Conservation (phyloP, 2,329 filamentous ascomycete species). For the Biscogniauxia sp. region DNA sequence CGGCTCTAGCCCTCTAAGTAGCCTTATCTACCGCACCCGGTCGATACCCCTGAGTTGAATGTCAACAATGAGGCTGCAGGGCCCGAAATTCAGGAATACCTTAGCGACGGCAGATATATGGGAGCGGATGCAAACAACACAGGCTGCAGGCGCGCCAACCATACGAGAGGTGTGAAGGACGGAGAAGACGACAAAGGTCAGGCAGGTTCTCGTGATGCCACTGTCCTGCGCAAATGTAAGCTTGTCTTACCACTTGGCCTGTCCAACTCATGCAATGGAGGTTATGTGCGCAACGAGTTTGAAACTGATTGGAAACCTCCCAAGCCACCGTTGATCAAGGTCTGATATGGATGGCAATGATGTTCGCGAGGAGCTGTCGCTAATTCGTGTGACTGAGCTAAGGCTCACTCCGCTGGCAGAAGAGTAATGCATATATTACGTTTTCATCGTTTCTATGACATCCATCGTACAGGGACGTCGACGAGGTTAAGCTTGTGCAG, state of each 20-base stretch:
- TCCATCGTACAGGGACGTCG: conserved; percentile 23
- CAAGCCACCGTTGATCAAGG: conserved; percentile 18
- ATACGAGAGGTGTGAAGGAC: conserved; percentile 12
- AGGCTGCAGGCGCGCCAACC: not conserved
- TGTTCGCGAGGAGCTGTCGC: conserved; percentile 3
- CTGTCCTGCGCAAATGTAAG: conserved; percentile 2
- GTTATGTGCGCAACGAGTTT: not conserved
- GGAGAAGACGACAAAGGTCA: conserved; percentile 4
- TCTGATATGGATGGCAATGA: not conserved
- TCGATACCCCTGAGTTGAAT: not conserved
- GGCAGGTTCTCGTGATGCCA: conserved; percentile 11
- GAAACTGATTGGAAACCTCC: conserved; percentile 7
- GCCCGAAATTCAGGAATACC: not conserved
- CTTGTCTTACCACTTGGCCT: conserved; percentile 14
- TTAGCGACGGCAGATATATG: not conserved
- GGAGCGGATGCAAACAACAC: not conserved
- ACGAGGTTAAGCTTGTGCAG: conserved; percentile 17
- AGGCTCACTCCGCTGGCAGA: conserved; percentile 6
- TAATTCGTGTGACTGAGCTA: conserved; percentile 20
- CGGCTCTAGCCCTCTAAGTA: not conserved
- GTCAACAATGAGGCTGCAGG: not conserved
- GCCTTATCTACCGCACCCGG: conserved; percentile 4
- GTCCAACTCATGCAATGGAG: not conserved
- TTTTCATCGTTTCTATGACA: conserved; percentile 15
- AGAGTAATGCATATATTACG: conserved; percentile 14